Evolutionary conservation across 305 asterid species (phyloP), one percentile per base, ranked within the genome.

Genomic region (Rubia peregrina): DNA sequence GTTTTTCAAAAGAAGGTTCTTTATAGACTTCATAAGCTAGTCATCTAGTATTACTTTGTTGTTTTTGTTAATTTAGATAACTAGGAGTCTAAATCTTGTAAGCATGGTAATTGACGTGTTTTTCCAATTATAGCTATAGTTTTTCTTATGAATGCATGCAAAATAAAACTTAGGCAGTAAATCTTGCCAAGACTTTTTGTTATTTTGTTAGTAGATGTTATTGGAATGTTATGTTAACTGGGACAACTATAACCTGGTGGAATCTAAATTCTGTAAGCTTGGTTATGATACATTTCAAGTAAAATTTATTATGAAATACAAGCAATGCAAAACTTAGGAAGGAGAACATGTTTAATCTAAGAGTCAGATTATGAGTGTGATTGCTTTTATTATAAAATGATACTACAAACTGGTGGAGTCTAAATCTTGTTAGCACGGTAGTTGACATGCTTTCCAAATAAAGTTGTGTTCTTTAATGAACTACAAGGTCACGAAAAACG

Each of bases 1-100:
- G 38, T 61, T 42, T 36, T 62, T 56, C 9, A 12, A 51, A 67
- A 61, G 42, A 73, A 67, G 64, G 9, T 22, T 69, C 57, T 61
- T 38, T 16, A n/a, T 38, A 64, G 65, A 78, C 65, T 57, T 59
- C 21, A 26, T 68, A 12, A 44, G 64, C 22, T 9, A 16, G 56
- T 63, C 2, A 10, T 59, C 19, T 55, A 9, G 26, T 24, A 24
- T n/a, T 36, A 30, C 21, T 68, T 2, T 33, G 56, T 30, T 68
- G 48, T 17, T 49, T 30, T 26, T 36, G 22, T 62, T 13, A 71
- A 17, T 48, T 49, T 48, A 67, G 42, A 4, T 43, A 33, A 67
- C 2, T 17, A 16, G 56, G 56, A 49, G n/a, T 55, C 61, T 55
- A n/a, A n/a, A 56, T 56, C 30, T 56, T 7, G 61, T 21, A 56